These are phyloP conservation scores for Bonia amplexicaulis DNA, from an alignment of 176 grass and related monocot genomes.

Conservation along the genomic window DNA sequence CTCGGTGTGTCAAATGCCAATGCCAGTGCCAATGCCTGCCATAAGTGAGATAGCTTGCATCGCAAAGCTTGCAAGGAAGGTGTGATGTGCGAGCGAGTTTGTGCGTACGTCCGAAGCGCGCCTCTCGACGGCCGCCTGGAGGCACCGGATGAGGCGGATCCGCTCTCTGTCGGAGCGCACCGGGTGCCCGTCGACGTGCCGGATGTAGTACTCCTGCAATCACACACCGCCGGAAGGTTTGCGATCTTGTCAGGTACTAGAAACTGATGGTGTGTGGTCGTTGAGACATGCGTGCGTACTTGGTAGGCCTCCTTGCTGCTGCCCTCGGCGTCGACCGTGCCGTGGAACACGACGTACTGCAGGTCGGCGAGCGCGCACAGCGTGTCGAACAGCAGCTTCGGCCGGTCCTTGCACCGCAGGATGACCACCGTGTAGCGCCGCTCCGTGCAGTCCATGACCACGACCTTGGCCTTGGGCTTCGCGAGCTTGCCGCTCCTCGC, in stretches of 20 bases:
- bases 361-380: constrained; percentile 58
- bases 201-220: constrained; percentile 69
- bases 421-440: constrained; percentile 55
- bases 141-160: constrained; percentile 38
- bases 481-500: neutral
- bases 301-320: constrained; percentile 52
- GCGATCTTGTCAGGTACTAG: neutral
- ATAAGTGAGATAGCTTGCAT: too few relatives aligned
- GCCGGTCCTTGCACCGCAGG: constrained; percentile 46
- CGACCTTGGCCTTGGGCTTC: neutral
- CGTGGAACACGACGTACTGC: constrained; percentile 69
- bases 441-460: constrained; percentile 50
- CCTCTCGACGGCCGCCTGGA: constrained; percentile 56
- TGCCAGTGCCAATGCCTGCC: too few relatives aligned
- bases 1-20: too few relatives aligned
- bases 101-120: constrained; percentile 37
- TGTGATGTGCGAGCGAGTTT: too few relatives aligned
- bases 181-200: constrained; percentile 55
- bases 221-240: neutral
- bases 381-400: constrained; percentile 65
- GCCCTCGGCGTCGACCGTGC: constrained; percentile 49
- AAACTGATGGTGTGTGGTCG: neutral
- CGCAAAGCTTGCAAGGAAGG: neutral
- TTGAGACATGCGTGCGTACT: neutral
- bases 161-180: constrained; percentile 44